Conservation (phyloP, 179 eudicot genomes). For the Heliamphora pulchella region DNA sequence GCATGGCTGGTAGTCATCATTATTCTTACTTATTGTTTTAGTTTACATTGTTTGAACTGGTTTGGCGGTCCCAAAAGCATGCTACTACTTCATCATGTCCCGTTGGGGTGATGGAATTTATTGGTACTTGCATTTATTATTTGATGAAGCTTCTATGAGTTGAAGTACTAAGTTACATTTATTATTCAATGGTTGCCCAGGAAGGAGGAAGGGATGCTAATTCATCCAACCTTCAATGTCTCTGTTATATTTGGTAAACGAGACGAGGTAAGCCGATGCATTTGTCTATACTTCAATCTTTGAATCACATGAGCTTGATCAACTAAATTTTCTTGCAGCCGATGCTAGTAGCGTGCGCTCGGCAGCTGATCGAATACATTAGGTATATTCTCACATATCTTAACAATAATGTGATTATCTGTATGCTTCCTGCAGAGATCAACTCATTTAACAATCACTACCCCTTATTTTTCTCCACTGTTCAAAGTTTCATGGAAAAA, state of each 20-base stretch:
- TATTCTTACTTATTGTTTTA: neutral
- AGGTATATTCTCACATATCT: constrained; percentile 35
- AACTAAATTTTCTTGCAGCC: constrained; percentile 45
- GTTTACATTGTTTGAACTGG: neutral
- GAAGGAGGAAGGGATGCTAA: constrained; percentile 64
- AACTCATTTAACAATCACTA: neutral
- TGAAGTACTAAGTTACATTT: neutral
- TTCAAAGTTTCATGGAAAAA: neutral
- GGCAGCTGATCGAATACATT: constrained; percentile 68
- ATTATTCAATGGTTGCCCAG: constrained; percentile 20
- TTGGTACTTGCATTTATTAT: neutral
- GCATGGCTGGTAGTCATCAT: neutral
- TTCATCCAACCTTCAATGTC: constrained; percentile 52
- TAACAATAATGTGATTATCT: neutral
- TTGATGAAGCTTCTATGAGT: neutral
- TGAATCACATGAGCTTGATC: constrained; percentile 9
- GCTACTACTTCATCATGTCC: neutral
- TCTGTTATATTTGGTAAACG: constrained; percentile 70
- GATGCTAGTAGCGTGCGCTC: constrained; percentile 66
- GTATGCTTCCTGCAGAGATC: neutral
- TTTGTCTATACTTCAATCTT: neutral
- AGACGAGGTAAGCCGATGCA: constrained; percentile 48
- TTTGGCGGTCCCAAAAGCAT: neutral
- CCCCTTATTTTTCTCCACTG: neutral
- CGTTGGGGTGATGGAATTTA: neutral